Evolutionary conservation across 75 land plant species (phyloP).

Genomic region (Pinus albicaulis): DNA sequence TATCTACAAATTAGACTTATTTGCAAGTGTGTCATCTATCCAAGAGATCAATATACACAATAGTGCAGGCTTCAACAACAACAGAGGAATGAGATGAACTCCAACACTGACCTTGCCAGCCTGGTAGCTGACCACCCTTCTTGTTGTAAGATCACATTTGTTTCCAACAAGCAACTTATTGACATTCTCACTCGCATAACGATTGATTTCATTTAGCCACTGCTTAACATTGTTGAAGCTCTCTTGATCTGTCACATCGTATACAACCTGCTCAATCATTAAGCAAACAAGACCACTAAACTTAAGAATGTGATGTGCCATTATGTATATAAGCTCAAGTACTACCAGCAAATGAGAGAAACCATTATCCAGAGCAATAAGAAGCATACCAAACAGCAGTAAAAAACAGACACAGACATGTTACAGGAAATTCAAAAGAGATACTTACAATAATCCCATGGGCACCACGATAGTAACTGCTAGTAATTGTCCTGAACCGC

Average conservation of each 20-base stretch:
- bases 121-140: slow-evolving; percentile 60
- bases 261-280: slow-evolving; percentile 50
- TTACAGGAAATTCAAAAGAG: background rate
- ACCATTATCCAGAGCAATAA: background rate
- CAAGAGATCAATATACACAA: no score
- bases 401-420: no score
- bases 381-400: background rate
- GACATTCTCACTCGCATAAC: slow-evolving; percentile 67
- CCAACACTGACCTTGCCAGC: slow-evolving; percentile 65
- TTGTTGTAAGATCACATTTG: slow-evolving; percentile 59
- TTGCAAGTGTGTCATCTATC: background rate
- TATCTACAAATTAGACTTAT: background rate
- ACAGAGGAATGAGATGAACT: background rate
- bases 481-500: slow-evolving; percentile 62
- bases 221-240: slow-evolving; percentile 63
- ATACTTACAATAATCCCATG: slow-evolving; percentile 56
- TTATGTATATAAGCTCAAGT: background rate
- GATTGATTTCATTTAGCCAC: slow-evolving; percentile 65
- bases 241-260: slow-evolving; percentile 63
- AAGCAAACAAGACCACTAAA: background rate
- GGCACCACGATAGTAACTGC: slow-evolving; percentile 68
- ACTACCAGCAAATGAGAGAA: background rate
- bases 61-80: background rate
- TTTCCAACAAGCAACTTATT: slow-evolving; percentile 68
- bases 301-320: background rate